Conservation (phyloP, 225 moss, liverwort and hornwort genomes). For the Polytrichum commune region DNA sequence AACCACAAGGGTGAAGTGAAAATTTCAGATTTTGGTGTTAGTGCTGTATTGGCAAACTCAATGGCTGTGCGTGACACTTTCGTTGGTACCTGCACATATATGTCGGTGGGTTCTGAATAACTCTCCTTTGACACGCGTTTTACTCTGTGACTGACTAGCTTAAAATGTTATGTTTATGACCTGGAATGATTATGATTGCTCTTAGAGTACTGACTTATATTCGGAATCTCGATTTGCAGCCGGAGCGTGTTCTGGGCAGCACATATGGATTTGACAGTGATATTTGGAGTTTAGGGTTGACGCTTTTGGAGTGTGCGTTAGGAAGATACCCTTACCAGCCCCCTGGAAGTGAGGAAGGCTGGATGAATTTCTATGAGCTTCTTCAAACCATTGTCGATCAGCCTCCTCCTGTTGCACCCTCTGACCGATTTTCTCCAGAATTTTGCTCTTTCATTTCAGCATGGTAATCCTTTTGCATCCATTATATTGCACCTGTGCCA, state of each 20-base stretch:
- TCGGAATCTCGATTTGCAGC: slow-evolving; percentile 46
- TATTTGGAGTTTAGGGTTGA: slow-evolving; percentile 96
- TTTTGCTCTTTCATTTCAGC: slow-evolving; percentile 97
- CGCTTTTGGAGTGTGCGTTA: slow-evolving; percentile 87
- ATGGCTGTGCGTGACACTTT: slow-evolving; percentile 89
- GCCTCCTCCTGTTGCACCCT: slow-evolving; percentile 83
- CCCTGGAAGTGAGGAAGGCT: slow-evolving; percentile 80
- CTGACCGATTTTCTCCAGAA: slow-evolving; percentile 81
- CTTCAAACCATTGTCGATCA: slow-evolving; percentile 88
- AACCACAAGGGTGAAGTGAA: slow-evolving; percentile 86
- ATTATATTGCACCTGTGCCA: neutral
- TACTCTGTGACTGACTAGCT: neutral
- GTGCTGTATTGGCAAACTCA: slow-evolving; percentile 82
- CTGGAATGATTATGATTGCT: no score
- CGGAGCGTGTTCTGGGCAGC: slow-evolving; percentile 84
- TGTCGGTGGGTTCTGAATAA: slow-evolving; percentile 68
- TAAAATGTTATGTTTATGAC: no score
- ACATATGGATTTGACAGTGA: slow-evolving; percentile 89
- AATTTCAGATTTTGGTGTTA: slow-evolving; percentile 96
- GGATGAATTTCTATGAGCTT: slow-evolving; percentile 95
- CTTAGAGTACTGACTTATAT: neutral
- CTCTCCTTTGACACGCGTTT: neutral
- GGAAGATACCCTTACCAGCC: slow-evolving; percentile 92
- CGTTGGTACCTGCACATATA: slow-evolving; percentile 93
- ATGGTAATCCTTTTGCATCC: slow-evolving; percentile 48